Evolutionary conservation across 805 yeast genomes (phyloP), one percentile per base, ranked within the genome.

Genomic region (Pichia occidentalis): DNA sequence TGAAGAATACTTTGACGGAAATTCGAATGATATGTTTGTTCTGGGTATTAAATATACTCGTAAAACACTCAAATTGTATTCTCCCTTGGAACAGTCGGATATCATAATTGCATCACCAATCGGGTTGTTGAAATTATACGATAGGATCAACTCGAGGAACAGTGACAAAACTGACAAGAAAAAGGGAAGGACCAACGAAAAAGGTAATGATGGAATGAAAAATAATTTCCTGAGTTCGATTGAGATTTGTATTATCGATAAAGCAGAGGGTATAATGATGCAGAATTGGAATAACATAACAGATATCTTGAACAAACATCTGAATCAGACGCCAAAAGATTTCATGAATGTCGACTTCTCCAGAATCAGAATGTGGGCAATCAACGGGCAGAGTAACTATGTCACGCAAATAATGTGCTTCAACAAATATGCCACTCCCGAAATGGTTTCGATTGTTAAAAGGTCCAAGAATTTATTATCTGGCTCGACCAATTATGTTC

Each of bases 21-120:
- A 88, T 62, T 77, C 88, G 11, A 85, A 84, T 54, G 98, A 92
- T 64, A 80, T 84, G 62, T 92, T 92, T 60, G 81, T 92, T 37
- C 50, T 92, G 5, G 97, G 98, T n/a, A 52, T 85, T 25, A 92
- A 90, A 59, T 77, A 87, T 59, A 86, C 97, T 1, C 73, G 96
- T 53, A 90, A 87, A 56, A 72, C 95, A 0, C 55, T 90, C 40
- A 88, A 87, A 59, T 64, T 92, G 24, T 92, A 82, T 59, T 73
- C 95, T 11, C 77, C 85, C 18, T 86, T 86, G 53, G 84, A 85
- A 54, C 75, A 78, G 31, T 80, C 95, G 1, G 98, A 92, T 61
- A 67, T 92, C 13, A 78, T 92, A 11, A 57, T 92, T 20, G 95
- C 95, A 29, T 86, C 96, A 7, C 97, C 98, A 3, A 70, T 92